Conservation (phyloP, 192 early-diverging fungal species). For the Cetraspora pellucida region DNA sequence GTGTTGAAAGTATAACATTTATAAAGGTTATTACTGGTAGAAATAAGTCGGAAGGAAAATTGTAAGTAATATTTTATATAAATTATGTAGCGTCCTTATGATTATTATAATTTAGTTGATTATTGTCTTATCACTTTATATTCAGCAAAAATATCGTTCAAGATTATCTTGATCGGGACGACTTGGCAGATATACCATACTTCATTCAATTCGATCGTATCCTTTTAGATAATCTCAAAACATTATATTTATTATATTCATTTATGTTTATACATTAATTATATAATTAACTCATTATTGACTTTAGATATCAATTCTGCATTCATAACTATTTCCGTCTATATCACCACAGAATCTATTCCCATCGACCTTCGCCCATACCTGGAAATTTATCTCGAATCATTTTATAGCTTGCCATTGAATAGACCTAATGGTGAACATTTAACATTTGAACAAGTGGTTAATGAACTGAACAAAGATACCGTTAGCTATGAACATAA, state of each 20-base stretch:
- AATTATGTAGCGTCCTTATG: neutral
- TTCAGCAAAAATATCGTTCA: conserved; percentile 52
- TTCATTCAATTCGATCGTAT: conserved; percentile 62
- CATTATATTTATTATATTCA: neutral
- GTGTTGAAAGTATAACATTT: conserved; percentile 54
- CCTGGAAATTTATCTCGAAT: conserved; percentile 54
- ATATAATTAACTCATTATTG: neutral
- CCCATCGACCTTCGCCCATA: conserved; percentile 53
- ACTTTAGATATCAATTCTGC: conserved; percentile 54
- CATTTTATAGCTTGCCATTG: conserved; percentile 57
- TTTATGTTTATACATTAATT: neutral
- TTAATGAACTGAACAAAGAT: conserved; percentile 56
- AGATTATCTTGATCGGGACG: conserved; percentile 51
- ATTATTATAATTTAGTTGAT: neutral
- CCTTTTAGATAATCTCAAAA: neutral
- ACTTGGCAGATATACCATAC: conserved; percentile 45
- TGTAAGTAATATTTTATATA: conserved; percentile 43
- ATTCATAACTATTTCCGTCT: conserved; percentile 54
- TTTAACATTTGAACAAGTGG: conserved; percentile 53
- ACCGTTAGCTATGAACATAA: conserved; percentile 51
- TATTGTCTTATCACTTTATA: neutral
- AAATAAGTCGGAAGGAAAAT: conserved; percentile 40
- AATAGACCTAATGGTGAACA: conserved; percentile 39
- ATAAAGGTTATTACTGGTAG: conserved; percentile 53
- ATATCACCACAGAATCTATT: conserved; percentile 48